Base-by-base conservation (phyloP, 2,329 filamentous ascomycete species). In the Talaromyces islandicus region DNA sequence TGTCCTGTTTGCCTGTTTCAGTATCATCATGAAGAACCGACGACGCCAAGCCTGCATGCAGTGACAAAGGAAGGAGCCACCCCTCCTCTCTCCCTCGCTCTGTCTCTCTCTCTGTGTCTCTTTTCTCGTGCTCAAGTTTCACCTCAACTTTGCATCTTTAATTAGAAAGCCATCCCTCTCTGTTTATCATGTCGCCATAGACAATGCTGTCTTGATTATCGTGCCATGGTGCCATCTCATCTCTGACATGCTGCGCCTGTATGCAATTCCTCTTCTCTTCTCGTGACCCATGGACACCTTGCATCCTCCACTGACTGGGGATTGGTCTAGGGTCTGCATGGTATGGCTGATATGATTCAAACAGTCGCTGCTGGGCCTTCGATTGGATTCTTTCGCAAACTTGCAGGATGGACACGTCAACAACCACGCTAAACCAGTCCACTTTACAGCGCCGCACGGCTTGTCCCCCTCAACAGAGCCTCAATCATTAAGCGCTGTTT, bases 361-460 rank as follows among this genome's bases (percentile, higher is more conserved):
- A 51, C 24, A 51, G 12, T 27, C 48, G 21, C 6, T 55, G 53
- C n/a, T 55, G n/a, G 52, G 24, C 24, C 17, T 58, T 32, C 41
- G 58, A 69, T 67, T 68, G 66, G 67, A 41, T 38, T 64, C 48
- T 50, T 52, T 35, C 11, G 41, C 58, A 56, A 56, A 53, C 43
- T 56, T 60, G 60, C 64, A 63, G 65, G 64, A 68, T 62, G 66
- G 64, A 67, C 68, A 70, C 68, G 68, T 70, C 68, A 69, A 70
- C 65, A 52, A 52, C 32, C 52, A 35, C 58, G 53, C 59, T 60
- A 65, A 60, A 63, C 62, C 56, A 58, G 56, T 55, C 52, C 56
- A 58, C 54, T 56, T 46, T 46, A 24, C 43, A 46, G 43, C 54
- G 41, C 21, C 30, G 14, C 43, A 46, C 59, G 57, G 35, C 27